Percentiles rank a stretch among this genome's conserved stretches.
Conservation (phyloP, 2,329 filamentous ascomycete genomes). For the Fusarium tupiense region DNA sequence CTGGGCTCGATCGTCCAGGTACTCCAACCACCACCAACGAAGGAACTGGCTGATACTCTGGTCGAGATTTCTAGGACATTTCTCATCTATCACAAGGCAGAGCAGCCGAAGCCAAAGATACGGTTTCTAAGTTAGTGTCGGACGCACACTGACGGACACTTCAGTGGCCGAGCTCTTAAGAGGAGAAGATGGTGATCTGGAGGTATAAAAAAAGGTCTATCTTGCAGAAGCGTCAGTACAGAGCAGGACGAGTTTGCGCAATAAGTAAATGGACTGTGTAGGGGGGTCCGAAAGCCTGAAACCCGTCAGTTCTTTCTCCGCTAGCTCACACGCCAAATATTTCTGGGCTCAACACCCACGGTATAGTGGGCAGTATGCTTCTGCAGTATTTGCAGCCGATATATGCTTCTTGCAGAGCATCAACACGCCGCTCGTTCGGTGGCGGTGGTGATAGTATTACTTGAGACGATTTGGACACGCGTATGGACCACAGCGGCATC, state of each 20-base stretch:
- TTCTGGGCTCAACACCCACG: accelerated
- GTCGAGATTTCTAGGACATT: accelerated
- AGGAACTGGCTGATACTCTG: neutral
- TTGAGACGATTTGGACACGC: accelerated
- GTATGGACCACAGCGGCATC: accelerated
- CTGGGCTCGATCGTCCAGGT: neutral
- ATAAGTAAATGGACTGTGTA: neutral
- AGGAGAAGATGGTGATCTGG: neutral
- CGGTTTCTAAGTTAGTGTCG: neutral
- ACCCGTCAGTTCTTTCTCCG: accelerated
- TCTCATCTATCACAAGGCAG: neutral
- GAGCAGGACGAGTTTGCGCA: neutral
- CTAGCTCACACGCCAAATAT: neutral
- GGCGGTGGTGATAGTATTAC: accelerated
- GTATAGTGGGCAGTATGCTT: accelerated
- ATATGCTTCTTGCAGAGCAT: neutral
- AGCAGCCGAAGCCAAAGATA: neutral
- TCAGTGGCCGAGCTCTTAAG: neutral
- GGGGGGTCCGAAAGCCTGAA: accelerated
- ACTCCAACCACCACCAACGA: accelerated
- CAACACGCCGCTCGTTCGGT: neutral
- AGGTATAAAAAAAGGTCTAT: neutral
- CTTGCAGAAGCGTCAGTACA: neutral
- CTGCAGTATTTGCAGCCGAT: accelerated
- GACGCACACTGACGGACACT: neutral